Conservation (phyloP, 2,329 filamentous ascomycete genomes). For the Diplodia sapinea region DNA sequence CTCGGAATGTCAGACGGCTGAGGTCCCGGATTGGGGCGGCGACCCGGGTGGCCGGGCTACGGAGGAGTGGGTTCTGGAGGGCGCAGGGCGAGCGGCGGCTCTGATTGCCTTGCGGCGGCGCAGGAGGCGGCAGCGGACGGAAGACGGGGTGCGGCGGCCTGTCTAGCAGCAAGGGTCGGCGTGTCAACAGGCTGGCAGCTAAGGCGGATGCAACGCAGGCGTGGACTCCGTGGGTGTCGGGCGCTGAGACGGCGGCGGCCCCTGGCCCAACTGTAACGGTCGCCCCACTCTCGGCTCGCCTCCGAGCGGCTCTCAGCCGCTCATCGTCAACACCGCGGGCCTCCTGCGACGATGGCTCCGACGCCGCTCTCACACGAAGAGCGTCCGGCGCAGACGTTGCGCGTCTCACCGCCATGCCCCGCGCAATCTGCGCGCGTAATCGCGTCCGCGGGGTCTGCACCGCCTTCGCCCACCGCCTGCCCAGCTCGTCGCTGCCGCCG, state of each 20-base stretch:
- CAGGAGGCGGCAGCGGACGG: neutral
- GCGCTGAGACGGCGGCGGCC: neutral
- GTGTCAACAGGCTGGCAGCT: constrained; percentile 25
- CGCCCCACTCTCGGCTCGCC: constrained; percentile 2
- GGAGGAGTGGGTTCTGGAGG: constrained; percentile 14
- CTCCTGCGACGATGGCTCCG: neutral
- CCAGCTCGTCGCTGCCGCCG: neutral
- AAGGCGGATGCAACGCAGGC: constrained; percentile 16
- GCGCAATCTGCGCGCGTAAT: constrained; percentile 22
- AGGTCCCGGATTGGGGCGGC: constrained; percentile 19
- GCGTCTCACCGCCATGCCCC: constrained; percentile 17
- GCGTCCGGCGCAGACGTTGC: neutral
- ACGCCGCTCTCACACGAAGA: constrained; percentile 1
- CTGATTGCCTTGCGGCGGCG: constrained; percentile 19
- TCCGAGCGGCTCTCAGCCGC: constrained; percentile 11
- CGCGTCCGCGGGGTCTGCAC: constrained; percentile 1
- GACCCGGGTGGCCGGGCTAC: constrained; percentile 4
- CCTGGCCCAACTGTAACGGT: constrained; percentile 5
- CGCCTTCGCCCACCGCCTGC: constrained; percentile 14
- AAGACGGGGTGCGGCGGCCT: constrained; percentile 5
- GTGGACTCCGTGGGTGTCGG: constrained; percentile 4
- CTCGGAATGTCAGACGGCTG: constrained; percentile 20
- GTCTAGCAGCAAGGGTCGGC: constrained; percentile 1
- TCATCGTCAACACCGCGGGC: constrained; percentile 9
- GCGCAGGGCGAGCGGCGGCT: constrained; percentile 13